These are phyloP conservation scores for Cinchona pubescens DNA, from an alignment of 257 asterid genomes.

Conservation along the genomic window DNA sequence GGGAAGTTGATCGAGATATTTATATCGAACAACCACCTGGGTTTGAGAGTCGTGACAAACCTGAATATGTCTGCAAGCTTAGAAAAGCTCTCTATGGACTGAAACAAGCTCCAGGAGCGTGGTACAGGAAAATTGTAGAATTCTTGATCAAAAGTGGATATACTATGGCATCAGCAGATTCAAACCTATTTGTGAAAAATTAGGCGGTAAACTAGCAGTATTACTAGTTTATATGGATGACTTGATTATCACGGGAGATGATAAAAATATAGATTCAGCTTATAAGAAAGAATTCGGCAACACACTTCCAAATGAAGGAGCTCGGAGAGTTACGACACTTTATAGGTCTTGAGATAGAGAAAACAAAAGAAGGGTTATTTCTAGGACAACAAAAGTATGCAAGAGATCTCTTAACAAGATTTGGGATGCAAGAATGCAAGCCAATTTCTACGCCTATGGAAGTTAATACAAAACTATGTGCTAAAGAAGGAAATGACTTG, in stretches of 20 bases:
- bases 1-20: neutral
- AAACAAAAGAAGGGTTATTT: neutral
- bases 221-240: neutral
- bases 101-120: neutral
- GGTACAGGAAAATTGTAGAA: neutral
- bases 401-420: neutral
- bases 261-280: neutral
- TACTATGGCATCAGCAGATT: neutral
- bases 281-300: neutral
- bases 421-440: neutral
- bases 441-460: neutral
- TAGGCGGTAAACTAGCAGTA: neutral
- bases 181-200: neutral
- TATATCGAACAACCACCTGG: neutral
- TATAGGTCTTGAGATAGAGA: neutral
- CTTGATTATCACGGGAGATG: neutral
- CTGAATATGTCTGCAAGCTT: neutral
- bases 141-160: neutral
- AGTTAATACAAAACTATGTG: neutral
- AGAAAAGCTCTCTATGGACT: neutral
- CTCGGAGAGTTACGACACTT: constrained; percentile 1
- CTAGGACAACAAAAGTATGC: neutral
- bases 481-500: neutral
- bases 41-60: neutral
- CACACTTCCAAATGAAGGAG: constrained; percentile 6